Evolutionary conservation across 306 rosid species (phyloP).

Genomic region (Corylus heterophylla): DNA sequence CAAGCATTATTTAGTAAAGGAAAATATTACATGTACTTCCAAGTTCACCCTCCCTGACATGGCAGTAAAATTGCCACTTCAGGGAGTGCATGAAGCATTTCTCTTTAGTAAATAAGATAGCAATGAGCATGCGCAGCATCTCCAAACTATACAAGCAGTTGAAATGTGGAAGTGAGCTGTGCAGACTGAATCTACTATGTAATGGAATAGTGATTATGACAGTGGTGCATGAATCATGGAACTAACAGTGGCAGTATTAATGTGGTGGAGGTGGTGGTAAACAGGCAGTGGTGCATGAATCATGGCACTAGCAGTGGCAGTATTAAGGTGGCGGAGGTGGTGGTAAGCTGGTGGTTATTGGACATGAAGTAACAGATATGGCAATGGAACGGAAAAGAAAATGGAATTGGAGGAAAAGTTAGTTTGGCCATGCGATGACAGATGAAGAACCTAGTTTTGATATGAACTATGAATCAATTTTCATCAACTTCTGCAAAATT

Average conservation of each 20-base stretch:
- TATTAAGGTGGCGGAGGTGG: too few relatives aligned
- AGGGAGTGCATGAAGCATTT: neutral
- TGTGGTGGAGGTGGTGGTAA: neutral
- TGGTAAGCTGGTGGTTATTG: neutral
- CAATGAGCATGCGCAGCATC: neutral
- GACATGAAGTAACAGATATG: neutral
- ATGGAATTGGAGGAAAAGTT: neutral
- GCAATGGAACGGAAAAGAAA: neutral
- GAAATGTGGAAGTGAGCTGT: neutral
- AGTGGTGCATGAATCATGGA: too few relatives aligned
- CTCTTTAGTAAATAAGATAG: neutral
- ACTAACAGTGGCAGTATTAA: too few relatives aligned
- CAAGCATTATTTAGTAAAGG: neutral
- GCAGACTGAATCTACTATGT: neutral
- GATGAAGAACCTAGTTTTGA: neutral
- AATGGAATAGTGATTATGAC: neutral
- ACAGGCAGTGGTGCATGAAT: neutral
- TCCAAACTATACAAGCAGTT: neutral
- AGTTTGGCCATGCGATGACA: neutral
- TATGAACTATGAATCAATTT: neutral
- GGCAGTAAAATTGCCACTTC: too few relatives aligned
- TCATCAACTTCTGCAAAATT: neutral
- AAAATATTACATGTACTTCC: too few relatives aligned
- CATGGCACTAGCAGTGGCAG: neutral
- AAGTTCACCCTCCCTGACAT: too few relatives aligned